A percentile compares a stretch with the other conserved stretches of the same genome.
Conservation (phyloP, 1,284 basidiomycete genomes). For the Hymenochaete sp. region DNA sequence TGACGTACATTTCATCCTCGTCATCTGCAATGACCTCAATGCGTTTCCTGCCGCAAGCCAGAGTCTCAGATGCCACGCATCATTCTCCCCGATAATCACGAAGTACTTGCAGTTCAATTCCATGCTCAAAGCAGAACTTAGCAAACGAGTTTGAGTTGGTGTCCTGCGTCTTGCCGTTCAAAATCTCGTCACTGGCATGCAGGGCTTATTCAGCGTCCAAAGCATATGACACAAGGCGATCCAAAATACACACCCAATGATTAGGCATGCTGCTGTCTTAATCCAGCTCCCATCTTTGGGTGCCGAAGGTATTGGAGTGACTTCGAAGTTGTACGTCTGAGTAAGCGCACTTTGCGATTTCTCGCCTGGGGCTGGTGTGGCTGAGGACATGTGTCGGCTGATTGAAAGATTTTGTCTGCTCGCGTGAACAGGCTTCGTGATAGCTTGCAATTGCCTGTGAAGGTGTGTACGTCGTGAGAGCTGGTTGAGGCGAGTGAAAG, state of each 20-base stretch:
- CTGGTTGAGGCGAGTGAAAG: no score
- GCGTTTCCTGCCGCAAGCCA: conserved; percentile 49
- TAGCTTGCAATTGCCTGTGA: no score
- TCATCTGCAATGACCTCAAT: conserved; percentile 91
- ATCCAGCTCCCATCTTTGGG: conserved; percentile 64
- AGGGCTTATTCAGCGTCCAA: not conserved
- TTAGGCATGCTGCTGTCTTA: conserved; percentile 59
- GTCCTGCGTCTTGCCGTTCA: conserved; percentile 85
- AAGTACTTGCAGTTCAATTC: conserved; percentile 69
- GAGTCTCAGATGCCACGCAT: not conserved
- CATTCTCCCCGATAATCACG: not conserved
- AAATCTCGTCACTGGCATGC: conserved; percentile 61
- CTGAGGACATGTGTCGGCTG: no score
- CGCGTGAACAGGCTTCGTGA: no score
- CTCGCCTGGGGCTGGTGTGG: no score
- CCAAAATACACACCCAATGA: conserved; percentile 55
- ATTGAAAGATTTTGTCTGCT: no score
- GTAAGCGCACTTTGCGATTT: no score
- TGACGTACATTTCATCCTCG: conserved; percentile 71
- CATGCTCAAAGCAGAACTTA: conserved; percentile 80
- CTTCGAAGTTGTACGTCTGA: conserved; percentile 33
- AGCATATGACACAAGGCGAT: not conserved
- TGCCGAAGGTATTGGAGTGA: conserved; percentile 49
- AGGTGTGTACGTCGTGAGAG: no score
- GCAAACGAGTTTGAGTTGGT: conserved; percentile 82